phyloP scores from a whole-genome alignment of 1,284 basidiomycete species.

The Farysia itapuensis region DNA sequence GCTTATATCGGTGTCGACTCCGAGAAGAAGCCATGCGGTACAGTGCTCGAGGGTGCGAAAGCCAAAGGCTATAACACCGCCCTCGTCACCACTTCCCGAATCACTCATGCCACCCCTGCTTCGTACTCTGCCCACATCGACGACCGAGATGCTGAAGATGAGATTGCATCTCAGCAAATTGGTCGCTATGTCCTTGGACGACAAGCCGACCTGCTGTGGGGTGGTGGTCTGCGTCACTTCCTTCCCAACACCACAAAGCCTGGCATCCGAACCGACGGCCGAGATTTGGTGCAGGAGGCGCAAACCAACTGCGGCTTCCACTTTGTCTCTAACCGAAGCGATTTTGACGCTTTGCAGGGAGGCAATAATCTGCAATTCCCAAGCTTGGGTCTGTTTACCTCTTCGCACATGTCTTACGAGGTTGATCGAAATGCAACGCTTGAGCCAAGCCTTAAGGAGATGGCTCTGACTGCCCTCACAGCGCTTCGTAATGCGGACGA shows the following conservation, averaged over 20 bases:
- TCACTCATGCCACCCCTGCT: constrained; percentile 59
- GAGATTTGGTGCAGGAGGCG: constrained; percentile 51
- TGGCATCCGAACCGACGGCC: constrained; percentile 47
- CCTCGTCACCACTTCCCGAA: constrained; percentile 55
- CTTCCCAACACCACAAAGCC: constrained; percentile 51
- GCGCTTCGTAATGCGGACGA: constrained; percentile 44
- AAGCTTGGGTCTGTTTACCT: constrained; percentile 47
- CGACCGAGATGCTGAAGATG: constrained; percentile 57
- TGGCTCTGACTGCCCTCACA: constrained; percentile 56
- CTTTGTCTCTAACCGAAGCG: constrained; percentile 40
- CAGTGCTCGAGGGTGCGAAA: constrained; percentile 59
- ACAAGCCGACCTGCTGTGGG: constrained; percentile 54
- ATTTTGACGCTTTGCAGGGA: constrained; percentile 47
- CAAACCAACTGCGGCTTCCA: constrained; percentile 44
- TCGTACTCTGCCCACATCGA: constrained; percentile 54
- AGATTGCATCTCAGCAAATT: constrained; percentile 56
- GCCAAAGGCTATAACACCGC: constrained; percentile 52
- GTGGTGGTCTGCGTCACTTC: constrained; percentile 56
- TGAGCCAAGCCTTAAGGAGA: constrained; percentile 56
- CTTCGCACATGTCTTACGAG: constrained; percentile 58
- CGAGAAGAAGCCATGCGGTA: constrained; percentile 57
- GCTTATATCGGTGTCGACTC: constrained; percentile 57
- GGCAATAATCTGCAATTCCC: constrained; percentile 27
- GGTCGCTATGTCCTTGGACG: constrained; percentile 53
- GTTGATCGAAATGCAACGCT: constrained; percentile 51